These are phyloP conservation scores for Didymella sp. DNA, from an alignment of 2,329 filamentous ascomycete species.

Conservation along the genomic window DNA sequence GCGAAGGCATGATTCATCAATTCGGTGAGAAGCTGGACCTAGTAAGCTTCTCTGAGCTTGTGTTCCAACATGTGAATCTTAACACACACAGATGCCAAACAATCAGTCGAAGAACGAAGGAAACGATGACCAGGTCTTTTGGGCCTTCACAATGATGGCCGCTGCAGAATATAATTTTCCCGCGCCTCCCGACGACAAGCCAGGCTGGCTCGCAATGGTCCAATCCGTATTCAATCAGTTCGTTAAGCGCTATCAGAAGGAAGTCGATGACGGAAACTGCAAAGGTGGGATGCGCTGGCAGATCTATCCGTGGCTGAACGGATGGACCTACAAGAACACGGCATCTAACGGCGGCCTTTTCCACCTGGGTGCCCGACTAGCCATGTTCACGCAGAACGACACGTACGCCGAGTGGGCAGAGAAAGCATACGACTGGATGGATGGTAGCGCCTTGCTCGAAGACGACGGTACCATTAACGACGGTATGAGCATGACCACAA, in stretches of 20 bases:
- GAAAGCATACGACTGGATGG: conserved; percentile 48
- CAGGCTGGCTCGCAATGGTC: conserved; percentile 55
- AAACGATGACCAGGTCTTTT: conserved; percentile 66
- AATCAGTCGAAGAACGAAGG: conserved; percentile 53
- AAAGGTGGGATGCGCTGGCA: conserved; percentile 49
- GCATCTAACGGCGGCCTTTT: conserved; percentile 50
- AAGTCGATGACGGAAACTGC: conserved; percentile 35
- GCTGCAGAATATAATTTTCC: conserved; percentile 61
- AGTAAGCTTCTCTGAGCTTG: conserved; percentile 20
- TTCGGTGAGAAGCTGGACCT: conserved; percentile 41
- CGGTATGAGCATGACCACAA: conserved; percentile 30
- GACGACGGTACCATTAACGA: conserved; percentile 41
- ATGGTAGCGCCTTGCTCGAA: conserved; percentile 33
- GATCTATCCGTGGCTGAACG: conserved; percentile 45
- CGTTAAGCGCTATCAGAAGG: conserved; percentile 42
- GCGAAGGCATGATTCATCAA: conserved; percentile 53
- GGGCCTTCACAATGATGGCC: conserved; percentile 63
- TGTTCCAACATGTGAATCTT: background rate
- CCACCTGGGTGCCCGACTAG: conserved; percentile 48
- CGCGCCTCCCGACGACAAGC: conserved; percentile 49
- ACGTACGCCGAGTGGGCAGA: conserved; percentile 49
- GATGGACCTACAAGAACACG: conserved; percentile 50
- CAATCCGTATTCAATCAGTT: conserved; percentile 51
- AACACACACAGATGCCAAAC: conserved; percentile 36
- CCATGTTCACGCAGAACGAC: conserved; percentile 48